Evolutionary conservation across 352 stramenopile genomes (phyloP).

Genomic region (Globisporangium takayamanum): DNA sequence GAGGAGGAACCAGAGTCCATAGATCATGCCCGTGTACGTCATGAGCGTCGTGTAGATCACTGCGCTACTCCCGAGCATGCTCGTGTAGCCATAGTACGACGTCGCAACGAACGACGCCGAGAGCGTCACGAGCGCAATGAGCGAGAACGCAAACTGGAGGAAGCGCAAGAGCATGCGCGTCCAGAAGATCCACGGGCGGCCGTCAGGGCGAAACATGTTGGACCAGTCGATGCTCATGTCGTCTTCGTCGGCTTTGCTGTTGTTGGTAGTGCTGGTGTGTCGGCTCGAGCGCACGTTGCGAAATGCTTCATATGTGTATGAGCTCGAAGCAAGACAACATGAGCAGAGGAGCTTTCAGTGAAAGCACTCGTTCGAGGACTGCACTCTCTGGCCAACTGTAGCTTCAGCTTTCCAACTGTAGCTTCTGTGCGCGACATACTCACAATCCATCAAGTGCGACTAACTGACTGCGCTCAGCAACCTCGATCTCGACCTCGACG

Average conservation of each 20-base stretch:
- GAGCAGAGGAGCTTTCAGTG: too few relatives aligned
- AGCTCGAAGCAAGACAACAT: too few relatives aligned
- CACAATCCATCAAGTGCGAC: too few relatives aligned
- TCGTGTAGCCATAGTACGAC: conserved; percentile 65
- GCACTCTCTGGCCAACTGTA: too few relatives aligned
- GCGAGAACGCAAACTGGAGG: conserved; percentile 46
- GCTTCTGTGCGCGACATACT: too few relatives aligned
- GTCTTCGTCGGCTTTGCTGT: background rate
- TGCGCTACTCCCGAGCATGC: conserved; percentile 56
- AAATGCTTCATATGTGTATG: background rate
- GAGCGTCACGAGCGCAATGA: conserved; percentile 55
- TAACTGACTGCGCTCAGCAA: too few relatives aligned
- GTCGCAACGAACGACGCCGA: conserved; percentile 49
- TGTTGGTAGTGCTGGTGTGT: background rate
- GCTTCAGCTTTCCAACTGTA: too few relatives aligned
- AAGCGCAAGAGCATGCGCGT: conserved; percentile 47
- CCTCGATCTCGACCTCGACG: too few relatives aligned
- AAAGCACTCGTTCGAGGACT: too few relatives aligned
- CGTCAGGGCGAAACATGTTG: conserved; percentile 1
- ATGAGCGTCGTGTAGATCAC: conserved; percentile 51
- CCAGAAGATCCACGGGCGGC: conserved; percentile 13
- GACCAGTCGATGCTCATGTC: too few relatives aligned
- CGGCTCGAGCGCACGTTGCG: background rate
- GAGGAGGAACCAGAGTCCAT: conserved; percentile 49
- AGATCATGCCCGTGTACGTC: conserved; percentile 63